Evolutionary conservation across 1,139 yeast genomes (phyloP), one percentile per base, ranked within the genome.

Genomic region (Kodamaea arcana): DNA sequence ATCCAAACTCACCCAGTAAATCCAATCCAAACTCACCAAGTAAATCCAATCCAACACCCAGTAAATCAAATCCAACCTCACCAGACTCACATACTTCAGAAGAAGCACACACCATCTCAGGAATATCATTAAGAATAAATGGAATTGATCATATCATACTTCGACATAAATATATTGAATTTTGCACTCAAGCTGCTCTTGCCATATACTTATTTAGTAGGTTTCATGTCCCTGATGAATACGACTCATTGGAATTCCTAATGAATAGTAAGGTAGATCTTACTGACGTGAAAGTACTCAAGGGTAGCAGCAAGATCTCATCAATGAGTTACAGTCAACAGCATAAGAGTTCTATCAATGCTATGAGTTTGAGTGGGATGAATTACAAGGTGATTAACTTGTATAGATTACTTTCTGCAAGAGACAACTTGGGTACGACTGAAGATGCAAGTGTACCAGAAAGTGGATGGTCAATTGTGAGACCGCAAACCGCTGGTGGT

Each of bases 121-220:
- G 22, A 7, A 18, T 18, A 7, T 18, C 22, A 18, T 7, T 18
- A 6, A 18, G 9, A 18, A 18, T 18, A 18, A 12, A 12, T 24
- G 26, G 12, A 7, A 6, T 15, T 10, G 9, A 13, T 14, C 11
- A 27, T 13, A 14, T 12, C 4, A 4, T 13, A 11, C 23, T 61
- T 16, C 47, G 68, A 31, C 52, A 56, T 32, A 50, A 44, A 34
- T 44, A 49, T 36, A 49, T 60, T 20, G 62, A 60, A 42, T 45
- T 50, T 30, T 63, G 69, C 42, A 60, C 62, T 9, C 62, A 56
- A 34, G 45, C 58, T 10, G 54, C 62, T 1, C 37, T 62, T 4
- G 51, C 63, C 2, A 47, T 56, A 11, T 63, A 62, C 35, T 47
- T 62, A 17, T 63, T 62, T 32, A 43, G 51, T 26, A 32, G 66